These are phyloP conservation scores for Arthrobotrys sphaeroides DNA, from an alignment of 2,329 filamentous ascomycete genomes.

Conservation along the genomic window DNA sequence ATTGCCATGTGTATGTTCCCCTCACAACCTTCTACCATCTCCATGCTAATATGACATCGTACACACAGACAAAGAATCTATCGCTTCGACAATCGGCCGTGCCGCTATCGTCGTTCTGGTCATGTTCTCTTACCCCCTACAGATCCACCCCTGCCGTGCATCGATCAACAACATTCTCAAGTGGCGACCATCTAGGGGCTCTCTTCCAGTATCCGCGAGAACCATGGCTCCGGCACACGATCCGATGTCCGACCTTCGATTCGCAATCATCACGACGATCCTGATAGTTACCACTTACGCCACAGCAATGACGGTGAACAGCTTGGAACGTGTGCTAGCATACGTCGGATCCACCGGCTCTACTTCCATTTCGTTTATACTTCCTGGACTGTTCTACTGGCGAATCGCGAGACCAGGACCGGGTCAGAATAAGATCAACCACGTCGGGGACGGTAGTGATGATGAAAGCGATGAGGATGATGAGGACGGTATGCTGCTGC, in stretches of 20 bases:
- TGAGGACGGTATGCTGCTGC: slow-evolving; percentile 62
- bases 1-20: slow-evolving; percentile 80
- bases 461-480: slow-evolving; percentile 67
- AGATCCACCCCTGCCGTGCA: slow-evolving; percentile 95
- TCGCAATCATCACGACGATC: slow-evolving; percentile 85
- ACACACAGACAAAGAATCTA: slow-evolving; percentile 71
- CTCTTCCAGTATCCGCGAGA: slow-evolving; percentile 57
- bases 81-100: slow-evolving; percentile 89
- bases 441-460: slow-evolving; percentile 78
- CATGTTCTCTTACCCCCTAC: slow-evolving; percentile 93
- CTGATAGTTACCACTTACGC: slow-evolving; percentile 87
- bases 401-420: slow-evolving; percentile 94
- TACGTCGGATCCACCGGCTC: slow-evolving; percentile 95
- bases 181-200: slow-evolving; percentile 74
- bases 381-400: slow-evolving; percentile 96
- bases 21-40: background rate
- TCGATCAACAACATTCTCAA: slow-evolving; percentile 92
- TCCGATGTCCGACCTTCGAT: slow-evolving; percentile 84
- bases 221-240: slow-evolving; percentile 63
- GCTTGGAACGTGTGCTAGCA: slow-evolving; percentile 87
- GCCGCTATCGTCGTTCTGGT: slow-evolving; percentile 95
- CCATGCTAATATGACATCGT: slow-evolving; percentile 24
- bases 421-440: slow-evolving; percentile 84
- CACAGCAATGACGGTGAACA: slow-evolving; percentile 88
- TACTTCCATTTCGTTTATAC: slow-evolving; percentile 95